Base-by-base conservation (phyloP, 129 eudicot genomes). In the Solidago caesia region DNA sequence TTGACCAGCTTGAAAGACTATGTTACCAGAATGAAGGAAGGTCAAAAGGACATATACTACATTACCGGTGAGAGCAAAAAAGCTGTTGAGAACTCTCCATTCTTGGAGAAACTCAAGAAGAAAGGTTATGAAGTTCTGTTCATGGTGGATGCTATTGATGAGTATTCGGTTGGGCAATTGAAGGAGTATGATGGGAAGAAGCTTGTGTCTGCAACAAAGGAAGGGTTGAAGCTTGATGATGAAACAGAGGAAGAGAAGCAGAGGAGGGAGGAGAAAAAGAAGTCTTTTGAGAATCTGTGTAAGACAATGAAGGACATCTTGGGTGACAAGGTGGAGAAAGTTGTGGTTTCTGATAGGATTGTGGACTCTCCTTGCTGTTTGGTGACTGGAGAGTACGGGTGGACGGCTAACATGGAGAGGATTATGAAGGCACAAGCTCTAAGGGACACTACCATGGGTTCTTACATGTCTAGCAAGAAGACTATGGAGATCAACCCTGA, bases 341-440 rank as follows among this genome's bases (percentile, higher is more conserved):
- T 92, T 6, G 89, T 89, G 4, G 88, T 92, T 7, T 92, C 96
- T 0, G 97, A 92, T 69, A 89, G 97, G 21, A 92, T 89, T 55
- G 97, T 92, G 58, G 93, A 89, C 44, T 92, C 97, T 6, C 97
- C 97, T 0, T 92, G 97, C 74, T 89, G 96, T 72, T 67, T 92
- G 80, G 97, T 92, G 72, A 92, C 97, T 0, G 97, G 97, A 0
- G 97, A 92, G 58, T 92, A 89, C 8, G 96, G 96, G 0, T 92
- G 97, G 97, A 89, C 89, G 6, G 96, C 97, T 1, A 92, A 92
- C 81, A 92, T 92, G 97, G 96, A 91, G 77, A 87, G 97, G 80
- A 89, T 91, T 8, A 91, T 87, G 96, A 91, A 91, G 85, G 97
- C 97, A 16, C 97, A 92, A 58, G 96, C 97, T 1, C 51, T 92